Conservation (phyloP, 331 rosid species). For the Pyracantha coccinea region DNA sequence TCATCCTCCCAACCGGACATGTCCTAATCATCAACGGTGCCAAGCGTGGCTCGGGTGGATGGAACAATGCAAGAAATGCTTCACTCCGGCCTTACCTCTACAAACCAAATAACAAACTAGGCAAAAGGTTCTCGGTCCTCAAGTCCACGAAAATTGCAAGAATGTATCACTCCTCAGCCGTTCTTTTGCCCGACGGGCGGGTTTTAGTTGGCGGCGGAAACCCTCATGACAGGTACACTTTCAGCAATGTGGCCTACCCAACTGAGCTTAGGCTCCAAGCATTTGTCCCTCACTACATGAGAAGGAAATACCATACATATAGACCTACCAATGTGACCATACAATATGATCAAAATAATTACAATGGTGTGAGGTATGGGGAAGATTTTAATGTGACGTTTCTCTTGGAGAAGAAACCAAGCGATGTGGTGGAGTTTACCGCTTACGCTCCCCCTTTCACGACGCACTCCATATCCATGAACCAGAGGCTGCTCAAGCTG, state of each 20-base stretch:
- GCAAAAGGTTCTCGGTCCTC: constrained; percentile 50
- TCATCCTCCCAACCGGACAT: constrained; percentile 61
- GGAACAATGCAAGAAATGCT: constrained; percentile 58
- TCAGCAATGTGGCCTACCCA: constrained; percentile 43
- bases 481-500: constrained; percentile 65
- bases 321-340: constrained; percentile 51
- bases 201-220: constrained; percentile 61
- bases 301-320: constrained; percentile 22
- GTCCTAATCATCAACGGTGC: constrained; percentile 80
- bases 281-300: constrained; percentile 58
- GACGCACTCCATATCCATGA: constrained; percentile 69
- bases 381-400: constrained; percentile 42
- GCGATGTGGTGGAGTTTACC: constrained; percentile 24
- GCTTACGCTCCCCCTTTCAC: constrained; percentile 69
- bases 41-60: constrained; percentile 50
- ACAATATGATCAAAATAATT: background rate
- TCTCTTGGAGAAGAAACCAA: constrained; percentile 16
- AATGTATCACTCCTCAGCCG: constrained; percentile 74
- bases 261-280: constrained; percentile 82
- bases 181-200: constrained; percentile 70
- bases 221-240: constrained; percentile 45
- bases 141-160: constrained; percentile 51
- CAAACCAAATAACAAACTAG: constrained; percentile 25
- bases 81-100: constrained; percentile 60
- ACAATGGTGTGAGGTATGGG: constrained; percentile 32